Percentiles rank a stretch among this genome's conserved stretches.
Conservation (phyloP, 108 stramenopile species). For the Cyclostephanos invisitatus region DNA sequence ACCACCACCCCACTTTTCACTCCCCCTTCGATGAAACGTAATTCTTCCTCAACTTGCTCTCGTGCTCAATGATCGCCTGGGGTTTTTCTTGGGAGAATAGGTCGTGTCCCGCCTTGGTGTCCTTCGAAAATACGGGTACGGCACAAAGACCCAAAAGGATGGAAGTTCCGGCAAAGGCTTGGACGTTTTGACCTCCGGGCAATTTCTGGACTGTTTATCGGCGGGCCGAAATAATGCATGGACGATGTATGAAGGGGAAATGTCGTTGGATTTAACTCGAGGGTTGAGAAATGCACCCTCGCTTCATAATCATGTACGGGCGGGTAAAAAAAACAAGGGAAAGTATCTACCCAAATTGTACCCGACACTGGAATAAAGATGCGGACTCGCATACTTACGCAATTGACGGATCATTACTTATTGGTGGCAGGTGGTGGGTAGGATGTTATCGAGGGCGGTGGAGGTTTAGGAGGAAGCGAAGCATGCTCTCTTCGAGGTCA, state of each 20-base stretch:
- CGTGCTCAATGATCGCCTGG: constrained; percentile 63
- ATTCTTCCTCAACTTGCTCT: constrained; percentile 54
- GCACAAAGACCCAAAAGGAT: constrained; percentile 62
- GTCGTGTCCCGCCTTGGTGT: constrained; percentile 75
- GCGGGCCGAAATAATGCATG: not conserved
- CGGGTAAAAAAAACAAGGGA: no score
- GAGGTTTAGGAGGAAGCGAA: no score
- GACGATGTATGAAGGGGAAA: not conserved
- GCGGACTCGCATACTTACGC: not conserved
- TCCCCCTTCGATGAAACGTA: constrained; percentile 33
- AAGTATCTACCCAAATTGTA: no score
- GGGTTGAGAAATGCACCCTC: not conserved
- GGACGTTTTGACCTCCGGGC: constrained; percentile 48
- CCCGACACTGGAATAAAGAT: not conserved
- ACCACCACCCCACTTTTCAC: not conserved
- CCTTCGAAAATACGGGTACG: constrained; percentile 67
- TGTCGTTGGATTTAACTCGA: not conserved
- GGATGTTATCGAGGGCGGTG: not conserved
- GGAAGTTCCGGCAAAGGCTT: constrained; percentile 62
- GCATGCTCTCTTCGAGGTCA: no score
- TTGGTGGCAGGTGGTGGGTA: not conserved
- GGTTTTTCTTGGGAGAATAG: constrained; percentile 79
- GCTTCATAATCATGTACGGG: no score
- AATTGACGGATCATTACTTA: constrained; percentile 8
- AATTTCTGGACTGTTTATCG: constrained; percentile 43